phyloP scores from a whole-genome alignment of 2,329 filamentous ascomycete genomes.

The Neonectria faginata region DNA sequence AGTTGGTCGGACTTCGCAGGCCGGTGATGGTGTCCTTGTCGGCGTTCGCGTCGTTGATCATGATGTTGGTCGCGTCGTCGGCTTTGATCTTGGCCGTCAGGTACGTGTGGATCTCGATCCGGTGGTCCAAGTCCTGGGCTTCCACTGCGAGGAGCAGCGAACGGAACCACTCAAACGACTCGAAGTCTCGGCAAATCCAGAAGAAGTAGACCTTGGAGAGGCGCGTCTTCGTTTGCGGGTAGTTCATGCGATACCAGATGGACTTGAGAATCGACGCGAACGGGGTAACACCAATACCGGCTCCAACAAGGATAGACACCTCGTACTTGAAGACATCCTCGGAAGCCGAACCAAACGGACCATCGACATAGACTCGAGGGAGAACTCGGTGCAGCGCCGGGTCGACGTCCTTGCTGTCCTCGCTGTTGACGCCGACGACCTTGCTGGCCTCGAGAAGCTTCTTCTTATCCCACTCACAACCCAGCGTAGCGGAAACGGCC shows the following conservation, averaged over 20 bases:
- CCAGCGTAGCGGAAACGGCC: slow-evolving; percentile 75
- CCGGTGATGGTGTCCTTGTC: slow-evolving; percentile 89
- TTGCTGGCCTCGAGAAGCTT: slow-evolving; percentile 64
- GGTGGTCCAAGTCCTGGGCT: slow-evolving; percentile 83
- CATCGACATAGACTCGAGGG: slow-evolving; percentile 84
- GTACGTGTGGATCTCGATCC: slow-evolving; percentile 91
- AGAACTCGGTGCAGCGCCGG: slow-evolving; percentile 78
- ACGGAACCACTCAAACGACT: slow-evolving; percentile 90
- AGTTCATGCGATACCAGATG: slow-evolving; percentile 95
- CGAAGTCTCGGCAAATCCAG: slow-evolving; percentile 91
- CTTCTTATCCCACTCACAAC: slow-evolving; percentile 76
- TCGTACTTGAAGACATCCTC: slow-evolving; percentile 94
- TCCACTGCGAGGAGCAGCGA: slow-evolving; percentile 87
- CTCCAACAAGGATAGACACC: slow-evolving; percentile 81
- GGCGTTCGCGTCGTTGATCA: slow-evolving; percentile 89
- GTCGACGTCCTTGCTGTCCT: slow-evolving; percentile 67
- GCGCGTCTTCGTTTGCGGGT: slow-evolving; percentile 81
- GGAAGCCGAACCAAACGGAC: slow-evolving; percentile 86
- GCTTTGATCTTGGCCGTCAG: slow-evolving; percentile 88
- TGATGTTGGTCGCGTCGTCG: slow-evolving; percentile 89
- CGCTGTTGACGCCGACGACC: slow-evolving; percentile 75
- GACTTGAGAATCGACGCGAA: slow-evolving; percentile 90
- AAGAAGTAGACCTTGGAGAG: slow-evolving; percentile 92
- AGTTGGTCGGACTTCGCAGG: slow-evolving; percentile 84
- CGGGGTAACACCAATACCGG: slow-evolving; percentile 87